phyloP scores from a whole-genome alignment of 768 basidiomycete genomes.

The Aureoboletus auriporus region DNA sequence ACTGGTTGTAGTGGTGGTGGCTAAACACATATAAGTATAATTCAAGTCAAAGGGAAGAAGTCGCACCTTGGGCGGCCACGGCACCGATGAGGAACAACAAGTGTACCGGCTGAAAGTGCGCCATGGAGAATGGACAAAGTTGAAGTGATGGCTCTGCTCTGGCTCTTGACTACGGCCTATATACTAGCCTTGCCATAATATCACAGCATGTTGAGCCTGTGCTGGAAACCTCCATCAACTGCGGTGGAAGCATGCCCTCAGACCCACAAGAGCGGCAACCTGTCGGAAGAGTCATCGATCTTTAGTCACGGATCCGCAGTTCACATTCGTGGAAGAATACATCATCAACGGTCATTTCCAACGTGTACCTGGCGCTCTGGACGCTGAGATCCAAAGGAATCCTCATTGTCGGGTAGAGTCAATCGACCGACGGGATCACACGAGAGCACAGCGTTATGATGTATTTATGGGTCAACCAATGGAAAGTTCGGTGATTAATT shows the following conservation, averaged over 20 bases:
- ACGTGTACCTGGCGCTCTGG: too few species aligned
- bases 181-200: background rate
- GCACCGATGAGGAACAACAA: background rate
- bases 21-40: conserved; percentile 1
- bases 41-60: background rate
- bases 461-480: too few species aligned
- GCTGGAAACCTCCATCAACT: background rate
- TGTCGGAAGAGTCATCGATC: too few species aligned
- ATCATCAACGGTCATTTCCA: too few species aligned
- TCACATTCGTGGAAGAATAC: too few species aligned
- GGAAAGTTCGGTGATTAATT: too few species aligned
- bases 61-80: conserved; percentile 8
- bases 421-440: too few species aligned
- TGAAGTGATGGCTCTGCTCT: background rate
- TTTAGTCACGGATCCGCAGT: too few species aligned
- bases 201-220: background rate
- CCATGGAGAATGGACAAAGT: background rate
- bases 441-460: too few species aligned
- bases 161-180: background rate
- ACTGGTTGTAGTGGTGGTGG: background rate
- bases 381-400: too few species aligned
- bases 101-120: background rate
- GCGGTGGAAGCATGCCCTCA: conserved; percentile 1
- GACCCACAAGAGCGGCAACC: background rate
- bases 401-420: too few species aligned